Percentiles rank a stretch among this genome's conserved stretches.
Conservation (phyloP, 768 basidiomycete genomes). For the Hebeloma cylindrosporum region DNA sequence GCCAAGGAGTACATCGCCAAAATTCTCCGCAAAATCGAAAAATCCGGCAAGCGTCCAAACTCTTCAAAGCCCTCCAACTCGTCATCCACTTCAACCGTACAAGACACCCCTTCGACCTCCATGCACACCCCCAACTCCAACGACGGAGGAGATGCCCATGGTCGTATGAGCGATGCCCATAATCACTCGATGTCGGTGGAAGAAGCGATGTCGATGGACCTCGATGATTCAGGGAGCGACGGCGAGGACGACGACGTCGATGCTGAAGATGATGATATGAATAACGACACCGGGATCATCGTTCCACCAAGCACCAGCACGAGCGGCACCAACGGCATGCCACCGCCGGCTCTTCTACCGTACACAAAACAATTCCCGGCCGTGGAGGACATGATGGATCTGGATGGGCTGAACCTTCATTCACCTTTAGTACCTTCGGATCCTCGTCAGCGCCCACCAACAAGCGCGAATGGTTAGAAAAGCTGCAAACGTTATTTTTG, state of each 20-base stretch:
- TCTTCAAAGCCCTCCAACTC: conserved; percentile 24
- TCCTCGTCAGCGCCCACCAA: too few species aligned
- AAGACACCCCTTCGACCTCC: conserved; percentile 39
- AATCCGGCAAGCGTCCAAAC: conserved; percentile 37
- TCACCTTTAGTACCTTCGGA: too few species aligned
- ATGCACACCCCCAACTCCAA: conserved; percentile 42
- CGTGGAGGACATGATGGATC: conserved; percentile 8
- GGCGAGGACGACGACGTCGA: conserved; percentile 27
- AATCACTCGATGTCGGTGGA: conserved; percentile 29
- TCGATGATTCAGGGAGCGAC: conserved; percentile 28
- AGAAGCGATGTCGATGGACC: conserved; percentile 37
- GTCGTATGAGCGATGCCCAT: conserved; percentile 21
- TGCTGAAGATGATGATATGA: conserved; percentile 10
- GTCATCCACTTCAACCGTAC: conserved; percentile 13
- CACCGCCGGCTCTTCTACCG: conserved; percentile 7
- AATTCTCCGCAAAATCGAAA: conserved; percentile 67
- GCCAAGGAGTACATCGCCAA: conserved; percentile 89
- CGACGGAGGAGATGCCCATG: too few species aligned
- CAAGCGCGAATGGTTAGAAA: too few species aligned
- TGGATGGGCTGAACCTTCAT: too few species aligned
- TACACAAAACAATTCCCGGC: background rate
- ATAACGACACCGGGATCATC: background rate
- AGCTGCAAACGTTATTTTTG: too few species aligned
- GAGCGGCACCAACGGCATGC: conserved; percentile 3
- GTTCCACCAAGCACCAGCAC: background rate